Base-by-base conservation (phyloP, 108 stramenopile species). In the Cyclostephanos tholiformis region DNA sequence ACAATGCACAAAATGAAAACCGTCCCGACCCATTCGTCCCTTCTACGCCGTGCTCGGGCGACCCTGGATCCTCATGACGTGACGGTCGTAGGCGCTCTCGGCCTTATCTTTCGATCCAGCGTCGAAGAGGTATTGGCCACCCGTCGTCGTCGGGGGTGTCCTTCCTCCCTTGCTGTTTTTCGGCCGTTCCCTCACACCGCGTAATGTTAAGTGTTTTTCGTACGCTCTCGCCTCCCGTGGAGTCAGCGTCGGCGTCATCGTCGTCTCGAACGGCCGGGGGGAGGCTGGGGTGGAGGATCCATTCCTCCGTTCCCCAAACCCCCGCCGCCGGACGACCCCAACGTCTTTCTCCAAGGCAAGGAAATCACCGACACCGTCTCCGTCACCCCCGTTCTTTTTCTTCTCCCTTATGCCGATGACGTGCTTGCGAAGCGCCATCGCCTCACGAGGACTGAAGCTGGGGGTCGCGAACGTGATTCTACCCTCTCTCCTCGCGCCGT, bases 201-300 rank as follows among this genome's bases (percentile, higher is more conserved):
- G 46, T 46, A 32, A 4, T 32, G 16, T 46, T 25, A 65, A 25
- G 32, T 66, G 65, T 19, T 51, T 66, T 52, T 66, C 65, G 48
- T 66, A 51, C 8, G 65, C 65, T 27, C 11, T 66, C 50, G 49
- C 13, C 43, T 66, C 65, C n/a, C 65, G 44, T 4, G 65, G 65
- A 52, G 46, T 65, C 20, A 49, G 25, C 25, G 65, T 19, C 20
- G 65, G 25, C 25, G 65, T 19, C 11, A 2, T 32, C 30, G 4
- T 32, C 17, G 16, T 32, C 32, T 32, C 44, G 44, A 46, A 16
- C 44, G 0, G 44, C 16, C 16, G 44, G 16, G 16, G 16, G 14
- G 16, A 14, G 16, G 49, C 4, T 22, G 46, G 57, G 5, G 17
- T 6, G 26, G 65, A 51, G 29, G 61, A 62, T 62, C 61, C 61